Evolutionary conservation across 2,329 filamentous ascomycete genomes (phyloP).

Genomic region (Hansfordia pulvinata): DNA sequence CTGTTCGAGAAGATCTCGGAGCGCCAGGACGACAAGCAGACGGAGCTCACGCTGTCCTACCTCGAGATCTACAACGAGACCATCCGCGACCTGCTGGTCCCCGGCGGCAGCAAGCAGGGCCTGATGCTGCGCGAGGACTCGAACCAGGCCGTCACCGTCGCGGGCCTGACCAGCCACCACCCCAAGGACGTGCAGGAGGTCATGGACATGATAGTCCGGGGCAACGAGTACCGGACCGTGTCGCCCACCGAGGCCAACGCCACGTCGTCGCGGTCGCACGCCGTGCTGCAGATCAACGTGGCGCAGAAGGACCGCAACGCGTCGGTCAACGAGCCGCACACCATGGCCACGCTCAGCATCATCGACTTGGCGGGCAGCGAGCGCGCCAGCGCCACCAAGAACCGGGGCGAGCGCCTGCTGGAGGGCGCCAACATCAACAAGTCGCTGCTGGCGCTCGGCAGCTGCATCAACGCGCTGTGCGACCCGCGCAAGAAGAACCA

Average conservation of each 20-base stretch:
- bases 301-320: constrained; percentile 91
- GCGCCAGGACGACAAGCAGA: constrained; percentile 69
- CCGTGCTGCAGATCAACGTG: constrained; percentile 93
- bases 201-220: constrained; percentile 97
- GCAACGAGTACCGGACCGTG: constrained; percentile 89
- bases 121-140: constrained; percentile 91
- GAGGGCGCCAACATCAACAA: constrained; percentile 99
- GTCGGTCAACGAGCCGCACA: constrained; percentile 83
- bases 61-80: constrained; percentile 99
- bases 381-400: constrained; percentile 91
- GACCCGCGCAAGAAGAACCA: constrained; percentile 85
- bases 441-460: constrained; percentile 82
- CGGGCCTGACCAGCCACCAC: constrained; percentile 80
- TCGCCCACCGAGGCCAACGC: constrained; percentile 96
- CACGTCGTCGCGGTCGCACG: constrained; percentile 92
- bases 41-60: constrained; percentile 86
- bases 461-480: constrained; percentile 96
- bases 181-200: constrained; percentile 88
- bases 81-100: constrained; percentile 86
- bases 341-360: constrained; percentile 95
- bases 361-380: constrained; percentile 96
- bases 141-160: constrained; percentile 82
- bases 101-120: constrained; percentile 67
- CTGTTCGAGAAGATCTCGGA: constrained; percentile 94
- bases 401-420: constrained; percentile 76